Evolutionary conservation across 768 basidiomycete genomes (phyloP).

Genomic region (Suillus sp.): DNA sequence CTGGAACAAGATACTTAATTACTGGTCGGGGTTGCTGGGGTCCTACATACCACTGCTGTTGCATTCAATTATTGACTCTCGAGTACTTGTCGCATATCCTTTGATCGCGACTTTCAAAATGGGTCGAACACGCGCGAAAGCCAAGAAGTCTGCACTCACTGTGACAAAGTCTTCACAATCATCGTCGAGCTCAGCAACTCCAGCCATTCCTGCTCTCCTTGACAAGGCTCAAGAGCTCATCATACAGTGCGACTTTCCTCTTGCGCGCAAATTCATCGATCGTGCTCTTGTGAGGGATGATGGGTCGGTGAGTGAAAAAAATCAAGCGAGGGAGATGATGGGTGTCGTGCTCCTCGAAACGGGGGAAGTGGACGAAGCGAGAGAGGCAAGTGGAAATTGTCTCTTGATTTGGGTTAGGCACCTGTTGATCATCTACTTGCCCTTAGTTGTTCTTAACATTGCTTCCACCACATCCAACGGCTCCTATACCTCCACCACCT

Average conservation of each 20-base stretch:
- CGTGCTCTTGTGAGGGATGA: slow-evolving; percentile 66
- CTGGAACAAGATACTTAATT: not conserved
- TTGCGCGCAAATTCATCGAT: slow-evolving; percentile 71
- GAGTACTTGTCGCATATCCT: slow-evolving; percentile 1
- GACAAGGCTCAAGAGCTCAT: slow-evolving; percentile 83
- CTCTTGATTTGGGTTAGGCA: not conserved
- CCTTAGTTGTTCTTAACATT: slow-evolving; percentile 61
- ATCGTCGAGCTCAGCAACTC: slow-evolving; percentile 33
- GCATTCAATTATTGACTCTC: not conserved
- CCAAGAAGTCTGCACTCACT: slow-evolving; percentile 24
- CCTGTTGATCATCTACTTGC: not conserved
- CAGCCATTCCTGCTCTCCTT: slow-evolving; percentile 56
- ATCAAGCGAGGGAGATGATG: slow-evolving; percentile 76
- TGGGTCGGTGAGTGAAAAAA: slow-evolving; percentile 45
- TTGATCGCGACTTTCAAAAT: slow-evolving; percentile 33
- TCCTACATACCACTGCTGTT: not conserved
- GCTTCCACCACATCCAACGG: slow-evolving; percentile 61
- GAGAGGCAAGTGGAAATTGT: slow-evolving; percentile 49
- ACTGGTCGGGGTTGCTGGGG: not conserved
- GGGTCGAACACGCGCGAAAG: slow-evolving; percentile 59
- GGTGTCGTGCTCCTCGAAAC: slow-evolving; percentile 79
- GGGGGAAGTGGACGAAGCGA: slow-evolving; percentile 75
- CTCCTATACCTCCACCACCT: slow-evolving; percentile 61
- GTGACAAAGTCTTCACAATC: slow-evolving; percentile 17
- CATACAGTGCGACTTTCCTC: slow-evolving; percentile 81